Percentiles rank a stretch among this genome's conserved stretches.
These are phyloP conservation scores for Penicillium sp. DNA, from an alignment of 2,329 filamentous ascomycete genomes.

Conservation along the genomic window DNA sequence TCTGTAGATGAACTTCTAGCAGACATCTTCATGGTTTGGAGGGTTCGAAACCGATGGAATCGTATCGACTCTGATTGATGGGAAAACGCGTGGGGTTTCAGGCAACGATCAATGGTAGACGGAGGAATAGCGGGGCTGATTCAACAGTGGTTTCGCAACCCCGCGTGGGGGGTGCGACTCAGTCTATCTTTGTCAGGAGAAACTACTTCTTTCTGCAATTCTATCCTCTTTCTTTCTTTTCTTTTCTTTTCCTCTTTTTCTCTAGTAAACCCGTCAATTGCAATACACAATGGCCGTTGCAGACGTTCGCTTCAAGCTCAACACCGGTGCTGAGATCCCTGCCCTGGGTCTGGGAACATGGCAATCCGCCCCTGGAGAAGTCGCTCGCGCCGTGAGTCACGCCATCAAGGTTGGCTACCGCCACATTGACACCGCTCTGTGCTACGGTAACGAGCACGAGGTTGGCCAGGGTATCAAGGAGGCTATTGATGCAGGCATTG, in stretches of 20 bases:
- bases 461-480: slow-evolving; percentile 76
- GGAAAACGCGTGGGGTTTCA: slow-evolving; percentile 7
- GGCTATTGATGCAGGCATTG: slow-evolving; percentile 65
- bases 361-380: slow-evolving; percentile 61
- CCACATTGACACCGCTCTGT: slow-evolving; percentile 42
- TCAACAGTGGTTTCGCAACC: not conserved
- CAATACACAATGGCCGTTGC: slow-evolving; percentile 50
- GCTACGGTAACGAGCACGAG: slow-evolving; percentile 66
- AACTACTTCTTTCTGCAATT: not conserved
- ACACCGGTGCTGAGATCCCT: slow-evolving; percentile 63
- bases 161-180: slow-evolving; percentile 1
- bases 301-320: slow-evolving; percentile 60
- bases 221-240: not conserved
- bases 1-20: not conserved
- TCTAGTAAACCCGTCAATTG: not conserved
- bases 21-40: not conserved
- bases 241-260: not conserved
- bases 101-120: not conserved
- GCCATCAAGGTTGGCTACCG: slow-evolving; percentile 52
- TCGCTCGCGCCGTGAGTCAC: slow-evolving; percentile 58
- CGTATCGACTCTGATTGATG: slow-evolving; percentile 20
- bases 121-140: not conserved
- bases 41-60: not conserved
- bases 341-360: slow-evolving; percentile 66
- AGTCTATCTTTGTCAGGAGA: not conserved